A percentile compares a stretch with the other conserved stretches of the same genome.
Evolutionary conservation across 345 rosid species (phyloP).

Genomic region (Lumnitzera racemosa): DNA sequence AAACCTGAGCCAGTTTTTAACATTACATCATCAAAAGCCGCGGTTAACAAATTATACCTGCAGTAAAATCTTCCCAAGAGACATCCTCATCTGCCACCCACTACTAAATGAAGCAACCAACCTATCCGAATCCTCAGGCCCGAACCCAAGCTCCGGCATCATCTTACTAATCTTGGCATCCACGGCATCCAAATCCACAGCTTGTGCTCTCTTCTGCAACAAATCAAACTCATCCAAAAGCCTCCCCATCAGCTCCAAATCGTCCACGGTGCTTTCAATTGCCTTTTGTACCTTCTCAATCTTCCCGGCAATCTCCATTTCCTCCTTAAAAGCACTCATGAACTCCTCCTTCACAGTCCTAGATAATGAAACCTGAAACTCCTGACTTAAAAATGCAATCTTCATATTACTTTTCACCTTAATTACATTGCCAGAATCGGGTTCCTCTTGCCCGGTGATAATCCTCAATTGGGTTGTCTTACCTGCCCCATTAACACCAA

Average conservation of each 20-base stretch:
- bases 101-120: conserved; percentile 91
- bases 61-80: conserved; percentile 90
- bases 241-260: conserved; percentile 93
- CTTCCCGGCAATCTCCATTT: conserved; percentile 65
- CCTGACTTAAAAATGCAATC: conserved; percentile 75
- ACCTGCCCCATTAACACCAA: conserved; percentile 93
- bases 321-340: conserved; percentile 74
- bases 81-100: conserved; percentile 99
- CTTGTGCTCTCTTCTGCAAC: conserved; percentile 79
- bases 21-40: background rate
- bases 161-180: conserved; percentile 84
- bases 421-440: conserved; percentile 83
- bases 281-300: conserved; percentile 86
- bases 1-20: background rate
- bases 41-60: conserved; percentile 41
- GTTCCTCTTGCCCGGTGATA: conserved; percentile 74
- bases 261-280: conserved; percentile 66
- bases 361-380: conserved; percentile 81
- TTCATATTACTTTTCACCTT: conserved; percentile 73
- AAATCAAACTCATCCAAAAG: conserved; percentile 88
- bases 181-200: conserved; percentile 54
- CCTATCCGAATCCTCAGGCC: conserved; percentile 76
- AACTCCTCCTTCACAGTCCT: conserved; percentile 94
- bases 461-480: conserved; percentile 93
- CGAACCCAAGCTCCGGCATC: conserved; percentile 91